Conservation (phyloP, 2,329 filamentous ascomycete genomes). For the Cordyceps militaris region DNA sequence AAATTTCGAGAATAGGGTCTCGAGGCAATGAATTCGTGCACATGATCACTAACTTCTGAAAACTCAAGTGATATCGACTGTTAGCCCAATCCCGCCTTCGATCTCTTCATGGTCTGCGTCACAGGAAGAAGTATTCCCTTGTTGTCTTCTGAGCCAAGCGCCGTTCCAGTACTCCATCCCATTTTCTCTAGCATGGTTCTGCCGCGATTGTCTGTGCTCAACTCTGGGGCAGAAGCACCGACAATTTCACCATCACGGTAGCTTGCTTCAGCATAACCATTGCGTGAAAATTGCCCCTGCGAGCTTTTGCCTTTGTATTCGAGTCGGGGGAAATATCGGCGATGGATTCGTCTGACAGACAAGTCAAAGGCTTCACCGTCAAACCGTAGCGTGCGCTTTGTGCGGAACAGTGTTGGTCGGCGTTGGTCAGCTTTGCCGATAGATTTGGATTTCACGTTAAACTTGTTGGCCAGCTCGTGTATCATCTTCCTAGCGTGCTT, state of each 20-base stretch:
- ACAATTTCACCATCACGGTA: conserved; percentile 85
- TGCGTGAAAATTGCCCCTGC: conserved; percentile 22
- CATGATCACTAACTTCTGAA: conserved; percentile 39
- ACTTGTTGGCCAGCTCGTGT: conserved; percentile 68
- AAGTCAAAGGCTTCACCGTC: conserved; percentile 48
- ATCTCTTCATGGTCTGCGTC: conserved; percentile 77
- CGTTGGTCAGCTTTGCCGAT: conserved; percentile 65
- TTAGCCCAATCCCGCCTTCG: conserved; percentile 74
- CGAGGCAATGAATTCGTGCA: conserved; percentile 56
- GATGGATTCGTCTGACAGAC: conserved; percentile 38
- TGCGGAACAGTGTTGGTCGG: conserved; percentile 72
- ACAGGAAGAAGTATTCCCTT: conserved; percentile 86
- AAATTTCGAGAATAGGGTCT: conserved; percentile 57
- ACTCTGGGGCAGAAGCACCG: conserved; percentile 74
- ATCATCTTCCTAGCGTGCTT: conserved; percentile 68
- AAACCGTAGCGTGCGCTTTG: conserved; percentile 55
- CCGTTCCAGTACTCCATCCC: conserved; percentile 87
- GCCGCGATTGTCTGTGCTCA: conserved; percentile 76
- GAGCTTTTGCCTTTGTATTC: conserved; percentile 34
- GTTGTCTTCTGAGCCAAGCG: conserved; percentile 73
- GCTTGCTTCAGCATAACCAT: conserved; percentile 36
- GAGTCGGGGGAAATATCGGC: conserved; percentile 49
- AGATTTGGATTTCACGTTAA: conserved; percentile 80
- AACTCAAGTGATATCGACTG: conserved; percentile 17
- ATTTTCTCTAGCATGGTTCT: conserved; percentile 90